Evolutionary conservation across 2,329 filamentous ascomycete species (phyloP), one percentile per base, ranked within the genome.

Genomic region (Hansfordia pulvinata): DNA sequence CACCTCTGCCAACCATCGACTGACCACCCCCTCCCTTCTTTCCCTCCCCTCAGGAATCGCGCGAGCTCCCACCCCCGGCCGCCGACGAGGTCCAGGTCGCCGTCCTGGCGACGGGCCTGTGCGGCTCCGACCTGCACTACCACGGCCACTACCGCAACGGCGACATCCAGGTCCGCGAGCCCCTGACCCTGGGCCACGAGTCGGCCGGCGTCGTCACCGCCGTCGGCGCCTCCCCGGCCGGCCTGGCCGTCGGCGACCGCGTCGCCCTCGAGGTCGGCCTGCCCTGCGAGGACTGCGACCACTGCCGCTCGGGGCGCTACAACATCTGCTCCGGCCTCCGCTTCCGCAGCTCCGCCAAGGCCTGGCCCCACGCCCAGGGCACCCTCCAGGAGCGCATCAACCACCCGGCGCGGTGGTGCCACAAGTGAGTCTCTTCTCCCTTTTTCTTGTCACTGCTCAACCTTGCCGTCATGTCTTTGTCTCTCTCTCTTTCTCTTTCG

Each of bases 51-150:
- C 19, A 74, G 70, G 60, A 73, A 59, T 54, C 60, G 30, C 62
- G 71, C 32, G 43, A 52, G 6, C 58, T 77, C 14, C 49, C 69
- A 4, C 30, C 61, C n/a, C 71, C 71, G 10, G 54, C 53, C 10
- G 48, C 58, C 31, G 54, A 61, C 38, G 68, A 77, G 35, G 64
- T 79, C 28, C 71, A 75, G 40, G 56, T 79, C 34, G 55, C 64
- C 35, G 57, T 76, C 41, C 63, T 64, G 34, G 58, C 66, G 24
- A 78, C 74, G 10, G 72, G 72, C 24, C 60, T 79, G 45, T 79
- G 74, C 50, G 74, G 74, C 37, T 76, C 70, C 19, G 73, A 78
- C 46, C 58, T 76, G 30, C 71, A 76, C 47, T 78, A 78, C 58
- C 77, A 62, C 53, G 63, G 58, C 43, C 71, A 76, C 50, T 75